Conservation (phyloP, 2,329 filamentous ascomycete species). For the Aspergillus texensis region DNA sequence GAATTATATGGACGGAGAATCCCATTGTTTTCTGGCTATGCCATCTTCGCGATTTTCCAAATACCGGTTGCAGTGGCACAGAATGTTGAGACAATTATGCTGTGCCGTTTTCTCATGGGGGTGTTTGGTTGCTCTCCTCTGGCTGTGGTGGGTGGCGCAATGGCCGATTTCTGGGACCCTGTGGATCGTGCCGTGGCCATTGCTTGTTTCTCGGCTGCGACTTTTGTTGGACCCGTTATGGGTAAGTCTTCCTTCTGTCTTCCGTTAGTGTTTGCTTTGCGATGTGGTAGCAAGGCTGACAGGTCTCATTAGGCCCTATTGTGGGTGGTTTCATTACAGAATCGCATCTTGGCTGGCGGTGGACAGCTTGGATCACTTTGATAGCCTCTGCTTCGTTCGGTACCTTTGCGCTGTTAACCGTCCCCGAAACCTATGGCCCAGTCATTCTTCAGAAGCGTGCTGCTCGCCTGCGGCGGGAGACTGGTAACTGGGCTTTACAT, state of each 20-base stretch:
- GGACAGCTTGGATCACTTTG: slow-evolving; percentile 59
- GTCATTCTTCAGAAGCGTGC: slow-evolving; percentile 54
- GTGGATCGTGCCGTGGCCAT: slow-evolving; percentile 51
- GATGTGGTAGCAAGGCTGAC: neutral
- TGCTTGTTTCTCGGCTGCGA: slow-evolving; percentile 46
- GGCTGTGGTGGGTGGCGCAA: slow-evolving; percentile 52
- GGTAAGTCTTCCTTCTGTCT: slow-evolving; percentile 26
- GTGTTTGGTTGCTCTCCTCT: slow-evolving; percentile 56
- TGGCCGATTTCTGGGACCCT: slow-evolving; percentile 54
- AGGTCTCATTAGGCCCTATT: slow-evolving; percentile 41
- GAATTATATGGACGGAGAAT: slow-evolving; percentile 54
- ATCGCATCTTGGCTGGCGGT: slow-evolving; percentile 57
- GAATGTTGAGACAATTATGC: slow-evolving; percentile 57
- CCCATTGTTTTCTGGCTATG: slow-evolving; percentile 54
- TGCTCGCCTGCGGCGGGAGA: slow-evolving; percentile 49
- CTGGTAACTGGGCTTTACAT: slow-evolving; percentile 49
- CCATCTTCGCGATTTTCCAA: slow-evolving; percentile 56
- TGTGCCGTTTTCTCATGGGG: slow-evolving; percentile 58
- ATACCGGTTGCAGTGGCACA: slow-evolving; percentile 58
- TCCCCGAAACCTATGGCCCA: slow-evolving; percentile 55
- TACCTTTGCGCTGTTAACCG: slow-evolving; percentile 46
- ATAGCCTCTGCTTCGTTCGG: slow-evolving; percentile 52
- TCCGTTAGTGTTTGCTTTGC: neutral
- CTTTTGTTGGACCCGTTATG: slow-evolving; percentile 54
- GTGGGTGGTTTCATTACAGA: slow-evolving; percentile 54